Evolutionary conservation across 2,329 filamentous ascomycete species (phyloP), one percentile per base, ranked within the genome.

Genomic region (Talaromyces rugulosus): DNA sequence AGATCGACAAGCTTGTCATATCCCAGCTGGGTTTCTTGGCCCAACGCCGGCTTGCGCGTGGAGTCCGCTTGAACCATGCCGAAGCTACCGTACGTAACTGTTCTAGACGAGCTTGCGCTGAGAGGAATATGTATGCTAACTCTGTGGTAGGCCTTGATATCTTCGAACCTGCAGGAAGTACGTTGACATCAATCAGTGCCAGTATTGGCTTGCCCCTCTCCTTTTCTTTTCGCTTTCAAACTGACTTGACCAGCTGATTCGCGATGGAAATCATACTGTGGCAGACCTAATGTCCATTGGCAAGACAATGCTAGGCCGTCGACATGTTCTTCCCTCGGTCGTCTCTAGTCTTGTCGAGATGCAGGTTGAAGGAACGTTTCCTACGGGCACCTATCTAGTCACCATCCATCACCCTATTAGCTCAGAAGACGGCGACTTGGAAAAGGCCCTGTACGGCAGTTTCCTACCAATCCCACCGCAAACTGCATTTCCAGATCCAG

Each of bases 1-100:
- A 98, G 94, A 84, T 98, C 72, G 94, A 98, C 83, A 98, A 98
- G 87, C 91, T 98, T 78, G 85, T 89, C 75, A 94, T 96, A 74
- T 91, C 92, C 60, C 92, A 97, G 78, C 82, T 96, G 64, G 94
- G 94, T 69, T 84, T 89, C 67, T 84, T 97, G 56, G 94, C 94
- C 60, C 94, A 98, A 81, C 85, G 89, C 66, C 87, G 94, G 63
- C 87, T 98, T 67, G 94, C 94, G 34, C 83, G 94, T 70, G 94
- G 94, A 58, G 87, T 97, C 59, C 89, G 88, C 73, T 81, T 98
- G 69, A 98, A 98, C 73, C 92, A 96, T 79, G 83, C 89, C 34
- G 94, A 98, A 81, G 92, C 94, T 64, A 88, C 87, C 67, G 91
- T 95, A 77, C 57, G 72, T 70, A 57, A 36, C 6, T 55, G 4